These are phyloP conservation scores for Nicotiana benthamiana DNA, from an alignment of 257 asterid species.

Conservation along the genomic window DNA sequence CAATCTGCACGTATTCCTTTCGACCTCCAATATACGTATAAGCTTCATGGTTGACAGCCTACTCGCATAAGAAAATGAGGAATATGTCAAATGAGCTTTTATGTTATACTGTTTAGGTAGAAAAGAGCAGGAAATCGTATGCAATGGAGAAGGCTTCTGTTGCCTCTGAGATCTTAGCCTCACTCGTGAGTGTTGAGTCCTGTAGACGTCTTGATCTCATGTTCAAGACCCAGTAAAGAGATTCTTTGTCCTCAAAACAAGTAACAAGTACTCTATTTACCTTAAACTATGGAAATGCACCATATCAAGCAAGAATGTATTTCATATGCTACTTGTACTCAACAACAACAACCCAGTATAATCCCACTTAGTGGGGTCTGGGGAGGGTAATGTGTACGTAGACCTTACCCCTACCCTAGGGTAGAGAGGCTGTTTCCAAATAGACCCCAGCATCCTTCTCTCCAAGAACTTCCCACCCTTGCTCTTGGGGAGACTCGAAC, in stretches of 20 bases:
- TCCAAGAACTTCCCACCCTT: no score
- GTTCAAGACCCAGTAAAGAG: background rate
- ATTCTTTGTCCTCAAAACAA: background rate
- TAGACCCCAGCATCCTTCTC: no score
- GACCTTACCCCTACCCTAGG: no score
- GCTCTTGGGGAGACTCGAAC: no score
- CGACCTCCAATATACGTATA: slow-evolving; percentile 66
- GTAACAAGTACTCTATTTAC: background rate
- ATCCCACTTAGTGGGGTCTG: no score
- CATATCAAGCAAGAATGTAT: background rate
- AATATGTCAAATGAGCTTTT: background rate
- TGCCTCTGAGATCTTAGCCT: background rate
- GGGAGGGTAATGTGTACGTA: no score
- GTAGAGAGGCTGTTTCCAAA: no score
- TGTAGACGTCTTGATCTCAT: background rate
- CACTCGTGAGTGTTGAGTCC: background rate
- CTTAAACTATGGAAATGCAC: background rate
- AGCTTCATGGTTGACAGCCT: slow-evolving; percentile 86
- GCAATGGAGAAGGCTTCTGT: background rate
- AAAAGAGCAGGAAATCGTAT: background rate
- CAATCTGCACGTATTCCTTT: slow-evolving; percentile 68
- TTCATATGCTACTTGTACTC: background rate
- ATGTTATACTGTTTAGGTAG: no score
- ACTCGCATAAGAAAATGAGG: slow-evolving; percentile 14
- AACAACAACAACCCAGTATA: no score